Evolutionary conservation across 805 yeast genomes (phyloP), one percentile per base, ranked within the genome.

Genomic region (Teunomyces cretensis): DNA sequence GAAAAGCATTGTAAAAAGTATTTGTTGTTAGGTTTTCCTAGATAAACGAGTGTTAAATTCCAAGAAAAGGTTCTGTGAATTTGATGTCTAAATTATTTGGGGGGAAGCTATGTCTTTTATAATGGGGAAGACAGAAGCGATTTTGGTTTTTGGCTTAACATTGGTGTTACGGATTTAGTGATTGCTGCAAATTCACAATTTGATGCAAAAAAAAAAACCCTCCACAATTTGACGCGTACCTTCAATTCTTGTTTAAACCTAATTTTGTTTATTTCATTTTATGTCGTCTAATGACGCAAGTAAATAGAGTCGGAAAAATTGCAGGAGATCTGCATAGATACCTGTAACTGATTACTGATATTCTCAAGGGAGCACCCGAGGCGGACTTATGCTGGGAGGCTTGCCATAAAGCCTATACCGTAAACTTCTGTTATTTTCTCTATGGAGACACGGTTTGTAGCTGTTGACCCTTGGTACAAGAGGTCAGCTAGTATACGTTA

Each of bases 1-100:
- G 41, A 58, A 55, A 26, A 57, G 44, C 61, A 55, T 60, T 17
- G 11, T 39, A 9, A 12, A 14, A 39, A 4, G 22, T 36, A 30
- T 24, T 33, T 46, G n/a, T 24, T 17, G 41, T 24, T 28, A 28
- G 13, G 8, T 33, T 22, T 33, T 17, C 22, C 6, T 15, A 26
- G 14, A 15, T 30, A 16, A 45, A 28, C 41, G 45, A 44, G 35
- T 44, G 45, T 45, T 30, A 37, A 22, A 12, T 17, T 14, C 13
- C n/a, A 24, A 12, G 26, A 35, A 6, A 13, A 16, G 27, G n/a
- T 7, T 12, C 15, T n/a, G 22, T 35, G 14, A 22, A 14, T 4
- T 6, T 35, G 27, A 22, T 6, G 28, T n/a, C 6, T 19, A 33
- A 33, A 9, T 12, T 11, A 17, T n/a, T 3, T 12, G 24, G 28